Conservation (phyloP, 495 filamentous ascomycete genomes). For the Bryoglossum gracile region DNA sequence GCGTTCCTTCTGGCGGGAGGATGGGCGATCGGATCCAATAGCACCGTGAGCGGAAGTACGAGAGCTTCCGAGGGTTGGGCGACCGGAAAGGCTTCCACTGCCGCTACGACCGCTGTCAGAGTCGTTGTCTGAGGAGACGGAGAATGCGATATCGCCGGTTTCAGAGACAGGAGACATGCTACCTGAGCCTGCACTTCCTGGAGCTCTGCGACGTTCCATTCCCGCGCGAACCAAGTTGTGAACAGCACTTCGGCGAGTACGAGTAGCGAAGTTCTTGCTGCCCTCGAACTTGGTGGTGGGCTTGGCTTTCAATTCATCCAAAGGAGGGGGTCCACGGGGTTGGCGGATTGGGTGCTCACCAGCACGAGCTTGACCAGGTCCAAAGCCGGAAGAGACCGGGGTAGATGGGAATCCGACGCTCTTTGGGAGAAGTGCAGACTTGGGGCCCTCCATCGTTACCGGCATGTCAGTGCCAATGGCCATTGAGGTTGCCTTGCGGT, state of each 20-base stretch:
- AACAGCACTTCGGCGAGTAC: constrained; percentile 86
- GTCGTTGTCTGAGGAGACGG: constrained; percentile 62
- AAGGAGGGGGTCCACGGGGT: constrained; percentile 81
- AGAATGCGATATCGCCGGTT: constrained; percentile 65
- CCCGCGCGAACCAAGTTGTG: constrained; percentile 87
- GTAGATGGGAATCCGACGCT: constrained; percentile 68
- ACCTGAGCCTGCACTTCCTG: constrained; percentile 50
- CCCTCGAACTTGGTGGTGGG: constrained; percentile 93
- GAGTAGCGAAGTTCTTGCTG: constrained; percentile 96
- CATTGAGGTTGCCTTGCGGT: constrained; percentile 85
- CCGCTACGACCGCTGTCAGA: constrained; percentile 72
- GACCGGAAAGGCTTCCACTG: constrained; percentile 70
- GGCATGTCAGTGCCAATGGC: constrained; percentile 50
- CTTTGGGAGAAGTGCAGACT: constrained; percentile 59
- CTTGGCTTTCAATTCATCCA: constrained; percentile 85
- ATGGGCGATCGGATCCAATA: constrained; percentile 73
- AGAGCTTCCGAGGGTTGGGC: constrained; percentile 71
- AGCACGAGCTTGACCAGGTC: constrained; percentile 83
- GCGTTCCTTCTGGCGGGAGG: constrained; percentile 51
- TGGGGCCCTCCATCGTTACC: constrained; percentile 38
- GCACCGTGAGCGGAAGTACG: constrained; percentile 73
- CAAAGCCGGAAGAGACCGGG: constrained; percentile 76
- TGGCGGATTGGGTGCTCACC: constrained; percentile 94
- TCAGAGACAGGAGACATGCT: constrained; percentile 88
- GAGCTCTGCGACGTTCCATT: constrained; percentile 70